Conservation (phyloP, 345 rosid species). For the Garcia nutans region DNA sequence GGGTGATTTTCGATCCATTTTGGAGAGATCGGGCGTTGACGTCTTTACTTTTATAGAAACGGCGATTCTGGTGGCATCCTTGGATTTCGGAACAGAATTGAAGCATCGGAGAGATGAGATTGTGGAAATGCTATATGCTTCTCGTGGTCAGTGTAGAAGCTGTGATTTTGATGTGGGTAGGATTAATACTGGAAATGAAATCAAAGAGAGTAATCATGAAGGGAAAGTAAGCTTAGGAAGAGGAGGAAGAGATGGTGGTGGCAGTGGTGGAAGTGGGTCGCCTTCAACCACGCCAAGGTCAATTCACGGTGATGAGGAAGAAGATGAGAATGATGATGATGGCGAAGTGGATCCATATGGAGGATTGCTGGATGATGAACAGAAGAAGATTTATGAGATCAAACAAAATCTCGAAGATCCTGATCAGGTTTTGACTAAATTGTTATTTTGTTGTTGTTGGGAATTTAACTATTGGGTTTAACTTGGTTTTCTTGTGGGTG, state of each 20-base stretch:
- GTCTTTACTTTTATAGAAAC: conserved; percentile 91
- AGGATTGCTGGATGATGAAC: conserved; percentile 94
- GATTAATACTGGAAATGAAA: conserved; percentile 32
- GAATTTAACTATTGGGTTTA: conserved; percentile 14
- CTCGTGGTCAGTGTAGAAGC: conserved; percentile 49
- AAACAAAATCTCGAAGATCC: conserved; percentile 84
- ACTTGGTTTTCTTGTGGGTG: conserved; percentile 2
- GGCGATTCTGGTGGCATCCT: conserved; percentile 73
- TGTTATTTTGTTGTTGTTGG: not conserved
- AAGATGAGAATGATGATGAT: conserved; percentile 41
- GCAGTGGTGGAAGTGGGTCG: conserved; percentile 20
- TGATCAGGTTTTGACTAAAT: conserved; percentile 58
- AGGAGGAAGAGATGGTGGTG: not conserved
- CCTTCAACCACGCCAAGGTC: conserved; percentile 53
- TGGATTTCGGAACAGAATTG: conserved; percentile 64
- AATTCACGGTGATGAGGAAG: conserved; percentile 52
- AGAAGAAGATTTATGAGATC: conserved; percentile 74
- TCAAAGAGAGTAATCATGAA: conserved; percentile 32
- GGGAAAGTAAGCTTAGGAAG: conserved; percentile 2
- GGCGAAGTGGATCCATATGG: conserved; percentile 62
- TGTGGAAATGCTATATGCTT: conserved; percentile 76
- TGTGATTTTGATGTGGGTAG: conserved; percentile 47
- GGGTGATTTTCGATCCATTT: conserved; percentile 73
- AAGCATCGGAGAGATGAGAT: conserved; percentile 72
- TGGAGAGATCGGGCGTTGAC: conserved; percentile 79